phyloP scores from a whole-genome alignment of 371 early-diverging fungal genomes.

The Apophysomyces variabilis region DNA sequence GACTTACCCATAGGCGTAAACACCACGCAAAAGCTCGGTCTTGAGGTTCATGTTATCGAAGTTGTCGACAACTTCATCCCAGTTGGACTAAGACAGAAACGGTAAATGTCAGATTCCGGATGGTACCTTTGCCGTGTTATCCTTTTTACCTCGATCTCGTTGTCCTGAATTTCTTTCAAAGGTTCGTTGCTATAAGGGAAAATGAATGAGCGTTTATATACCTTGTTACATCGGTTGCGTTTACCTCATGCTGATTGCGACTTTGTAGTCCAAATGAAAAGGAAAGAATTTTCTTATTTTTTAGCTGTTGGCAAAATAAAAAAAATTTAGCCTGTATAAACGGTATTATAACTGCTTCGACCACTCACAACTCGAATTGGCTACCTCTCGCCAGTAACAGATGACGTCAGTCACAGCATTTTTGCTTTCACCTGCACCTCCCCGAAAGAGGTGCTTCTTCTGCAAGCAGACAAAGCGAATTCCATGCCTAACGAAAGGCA shows the following conservation, averaged over 20 bases:
- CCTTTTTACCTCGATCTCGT: conserved; percentile 30
- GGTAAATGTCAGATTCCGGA: neutral
- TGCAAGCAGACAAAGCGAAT: no score
- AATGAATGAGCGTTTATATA: neutral
- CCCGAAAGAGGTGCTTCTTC: no score
- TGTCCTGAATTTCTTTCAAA: conserved; percentile 33
- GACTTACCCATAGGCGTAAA: conserved; percentile 85
- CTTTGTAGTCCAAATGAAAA: conserved; percentile 12
- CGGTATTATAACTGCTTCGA: neutral
- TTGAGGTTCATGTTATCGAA: conserved; percentile 88
- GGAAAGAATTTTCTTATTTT: conserved; percentile 2
- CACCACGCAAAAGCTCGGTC: conserved; percentile 85
- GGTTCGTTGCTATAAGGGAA: conserved; percentile 28
- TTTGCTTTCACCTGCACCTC: no score
- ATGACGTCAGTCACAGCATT: no score
- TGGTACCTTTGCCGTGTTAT: neutral
- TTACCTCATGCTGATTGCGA: conserved; percentile 9
- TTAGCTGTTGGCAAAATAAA: conserved; percentile 1
- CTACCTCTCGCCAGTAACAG: no score
- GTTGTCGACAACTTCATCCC: conserved; percentile 76
- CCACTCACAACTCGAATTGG: no score
- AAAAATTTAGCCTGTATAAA: conserved; percentile 8
- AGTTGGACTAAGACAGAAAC: conserved; percentile 62
- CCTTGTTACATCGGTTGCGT: neutral
- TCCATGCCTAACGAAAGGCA: no score